A percentile compares a stretch with the other conserved stretches of the same genome.
phyloP scores from a whole-genome alignment of 106 monocot genomes.

The Dendrobium catenatum region DNA sequence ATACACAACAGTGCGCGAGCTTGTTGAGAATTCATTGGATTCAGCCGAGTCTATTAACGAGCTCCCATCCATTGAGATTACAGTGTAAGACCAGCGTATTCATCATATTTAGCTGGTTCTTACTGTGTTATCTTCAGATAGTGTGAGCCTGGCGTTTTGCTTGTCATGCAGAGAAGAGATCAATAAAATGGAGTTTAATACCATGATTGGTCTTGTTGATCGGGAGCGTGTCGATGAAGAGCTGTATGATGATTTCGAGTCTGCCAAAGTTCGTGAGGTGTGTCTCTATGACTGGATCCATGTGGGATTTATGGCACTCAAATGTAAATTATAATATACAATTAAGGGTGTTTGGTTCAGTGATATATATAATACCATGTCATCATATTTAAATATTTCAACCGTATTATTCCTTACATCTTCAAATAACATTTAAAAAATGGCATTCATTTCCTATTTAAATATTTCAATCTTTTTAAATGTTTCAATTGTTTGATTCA shows the following conservation, averaged over 20 bases:
- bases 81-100: conserved; percentile 43
- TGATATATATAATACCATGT: too few relatives aligned
- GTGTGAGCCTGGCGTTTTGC: neutral
- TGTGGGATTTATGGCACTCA: neutral
- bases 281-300: neutral
- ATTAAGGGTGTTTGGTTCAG: neutral
- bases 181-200: conserved; percentile 79
- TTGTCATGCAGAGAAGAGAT: conserved; percentile 72
- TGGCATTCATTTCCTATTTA: too few relatives aligned
- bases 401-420: too few relatives aligned
- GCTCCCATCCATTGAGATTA: conserved; percentile 71
- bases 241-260: conserved; percentile 94
- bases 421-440: too few relatives aligned
- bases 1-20: conserved; percentile 87
- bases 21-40: conserved; percentile 94
- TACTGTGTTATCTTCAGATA: conserved; percentile 2
- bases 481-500: too few relatives aligned
- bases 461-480: too few relatives aligned
- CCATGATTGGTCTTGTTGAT: conserved; percentile 93
- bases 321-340: neutral
- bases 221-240: conserved; percentile 79
- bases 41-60: conserved; percentile 94
- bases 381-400: too few relatives aligned
- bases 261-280: conserved; percentile 94
- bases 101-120: neutral